Percentiles rank a stretch among this genome's conserved stretches.
These are phyloP conservation scores for Bolboschoenus planiculmis DNA, from an alignment of 176 grass and related monocot species.

Conservation along the genomic window DNA sequence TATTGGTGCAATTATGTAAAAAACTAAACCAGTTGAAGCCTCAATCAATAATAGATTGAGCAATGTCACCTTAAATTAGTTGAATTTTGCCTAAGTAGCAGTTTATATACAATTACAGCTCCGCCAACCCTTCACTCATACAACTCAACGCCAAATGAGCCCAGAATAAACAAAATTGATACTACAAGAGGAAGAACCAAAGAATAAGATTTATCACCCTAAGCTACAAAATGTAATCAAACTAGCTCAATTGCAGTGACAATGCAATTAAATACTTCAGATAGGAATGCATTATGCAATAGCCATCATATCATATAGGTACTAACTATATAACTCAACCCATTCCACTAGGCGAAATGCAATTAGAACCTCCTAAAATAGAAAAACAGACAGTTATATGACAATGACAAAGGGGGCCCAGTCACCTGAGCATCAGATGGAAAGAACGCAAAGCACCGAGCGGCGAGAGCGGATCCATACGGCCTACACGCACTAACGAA, in stretches of 20 bases:
- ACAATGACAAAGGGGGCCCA: neutral
- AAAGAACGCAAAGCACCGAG: slow-evolving; percentile 84
- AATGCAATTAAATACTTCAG: neutral
- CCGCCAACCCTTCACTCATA: neutral
- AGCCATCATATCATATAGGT: neutral
- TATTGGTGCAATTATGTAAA: neutral
- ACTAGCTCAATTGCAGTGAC: neutral
- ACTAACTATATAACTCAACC: neutral
- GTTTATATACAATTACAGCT: neutral
- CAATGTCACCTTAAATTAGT: neutral
- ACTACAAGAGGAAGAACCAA: neutral
- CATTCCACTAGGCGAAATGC: neutral
- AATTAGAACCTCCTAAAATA: neutral
- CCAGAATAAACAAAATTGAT: neutral
- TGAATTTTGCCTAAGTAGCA: neutral
- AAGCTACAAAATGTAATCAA: neutral
- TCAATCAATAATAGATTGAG: neutral
- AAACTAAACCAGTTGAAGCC: neutral
- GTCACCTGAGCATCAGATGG: slow-evolving; percentile 74
- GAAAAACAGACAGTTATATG: neutral
- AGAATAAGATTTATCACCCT: neutral
- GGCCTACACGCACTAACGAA: slow-evolving; percentile 48
- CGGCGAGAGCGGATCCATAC: slow-evolving; percentile 60
- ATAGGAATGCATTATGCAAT: neutral
- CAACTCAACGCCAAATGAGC: neutral